These are phyloP conservation scores for Castanopsis chinensis DNA, from an alignment of 306 rosid genomes.

Conservation along the genomic window DNA sequence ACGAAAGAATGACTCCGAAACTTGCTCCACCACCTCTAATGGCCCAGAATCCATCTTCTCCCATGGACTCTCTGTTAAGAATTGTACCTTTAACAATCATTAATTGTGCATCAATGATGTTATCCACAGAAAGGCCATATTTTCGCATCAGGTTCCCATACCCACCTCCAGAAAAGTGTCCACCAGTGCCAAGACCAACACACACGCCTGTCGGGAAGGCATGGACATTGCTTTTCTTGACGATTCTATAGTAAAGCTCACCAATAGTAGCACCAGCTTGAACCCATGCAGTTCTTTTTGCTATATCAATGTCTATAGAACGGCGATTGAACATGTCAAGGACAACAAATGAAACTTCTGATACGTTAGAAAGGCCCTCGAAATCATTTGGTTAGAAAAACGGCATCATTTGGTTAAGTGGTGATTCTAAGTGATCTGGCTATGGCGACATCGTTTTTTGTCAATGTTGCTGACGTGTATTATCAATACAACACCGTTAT, in stretches of 20 bases:
- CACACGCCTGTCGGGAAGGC: slow-evolving; percentile 26
- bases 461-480: too few relatives aligned
- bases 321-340: slow-evolving; percentile 63
- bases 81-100: slow-evolving; percentile 49
- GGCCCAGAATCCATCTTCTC: slow-evolving; percentile 74
- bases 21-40: slow-evolving; percentile 78
- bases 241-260: slow-evolving; percentile 42
- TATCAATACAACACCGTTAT: too few relatives aligned
- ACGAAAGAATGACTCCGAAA: slow-evolving; percentile 53
- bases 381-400: too few relatives aligned
- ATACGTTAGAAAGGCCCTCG: slow-evolving; percentile 69
- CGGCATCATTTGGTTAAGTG: too few relatives aligned
- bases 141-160: slow-evolving; percentile 62
- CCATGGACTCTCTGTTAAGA: slow-evolving; percentile 61
- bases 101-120: slow-evolving; percentile 49
- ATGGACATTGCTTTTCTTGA: slow-evolving; percentile 11
- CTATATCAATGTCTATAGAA: slow-evolving; percentile 28
- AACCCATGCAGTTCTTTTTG: slow-evolving; percentile 40
- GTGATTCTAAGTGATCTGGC: too few relatives aligned
- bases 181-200: slow-evolving; percentile 27
- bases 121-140: slow-evolving; percentile 65
- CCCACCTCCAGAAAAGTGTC: slow-evolving; percentile 34
- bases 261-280: slow-evolving; percentile 56
- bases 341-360: slow-evolving; percentile 51
- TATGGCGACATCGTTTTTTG: too few relatives aligned